phyloP scores from a whole-genome alignment of 257 asterid species.

The Solanum peruvianum region DNA sequence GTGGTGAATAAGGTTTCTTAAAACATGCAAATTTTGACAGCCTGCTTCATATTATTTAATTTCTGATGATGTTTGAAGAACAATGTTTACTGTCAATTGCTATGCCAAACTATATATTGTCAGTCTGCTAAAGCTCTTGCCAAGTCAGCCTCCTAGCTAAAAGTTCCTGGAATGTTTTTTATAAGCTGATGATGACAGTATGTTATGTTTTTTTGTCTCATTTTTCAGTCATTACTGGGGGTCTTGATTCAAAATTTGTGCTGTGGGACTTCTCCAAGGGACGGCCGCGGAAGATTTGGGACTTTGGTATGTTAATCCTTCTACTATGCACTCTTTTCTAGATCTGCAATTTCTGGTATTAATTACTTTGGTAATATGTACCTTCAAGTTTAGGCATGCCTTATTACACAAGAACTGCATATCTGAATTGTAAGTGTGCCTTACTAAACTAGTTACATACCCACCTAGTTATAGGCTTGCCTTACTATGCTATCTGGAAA shows the following conservation, averaged over 20 bases:
- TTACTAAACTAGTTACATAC: not conserved
- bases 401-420: not conserved
- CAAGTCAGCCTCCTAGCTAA: not conserved
- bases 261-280: constrained; percentile 97
- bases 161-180: not conserved
- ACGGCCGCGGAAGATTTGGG: constrained; percentile 53
- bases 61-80: not conserved
- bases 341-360: not conserved
- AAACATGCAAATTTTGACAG: not conserved
- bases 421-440: not conserved
- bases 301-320: constrained; percentile 52
- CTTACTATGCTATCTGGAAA: not conserved
- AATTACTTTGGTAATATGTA: not conserved
- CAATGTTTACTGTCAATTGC: not conserved
- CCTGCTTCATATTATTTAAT: not conserved
- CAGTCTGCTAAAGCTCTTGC: not conserved
- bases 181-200: not conserved
- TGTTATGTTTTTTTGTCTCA: not conserved
- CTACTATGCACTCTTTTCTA: not conserved
- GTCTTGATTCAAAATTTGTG: constrained; percentile 86
- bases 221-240: constrained; percentile 77
- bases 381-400: not conserved
- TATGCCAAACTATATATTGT: not conserved
- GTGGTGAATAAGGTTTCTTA: not conserved
- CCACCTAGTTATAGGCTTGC: not conserved